Conservation (phyloP, 225 moss, liverwort and hornwort species). For the Lunularia cruciata region DNA sequence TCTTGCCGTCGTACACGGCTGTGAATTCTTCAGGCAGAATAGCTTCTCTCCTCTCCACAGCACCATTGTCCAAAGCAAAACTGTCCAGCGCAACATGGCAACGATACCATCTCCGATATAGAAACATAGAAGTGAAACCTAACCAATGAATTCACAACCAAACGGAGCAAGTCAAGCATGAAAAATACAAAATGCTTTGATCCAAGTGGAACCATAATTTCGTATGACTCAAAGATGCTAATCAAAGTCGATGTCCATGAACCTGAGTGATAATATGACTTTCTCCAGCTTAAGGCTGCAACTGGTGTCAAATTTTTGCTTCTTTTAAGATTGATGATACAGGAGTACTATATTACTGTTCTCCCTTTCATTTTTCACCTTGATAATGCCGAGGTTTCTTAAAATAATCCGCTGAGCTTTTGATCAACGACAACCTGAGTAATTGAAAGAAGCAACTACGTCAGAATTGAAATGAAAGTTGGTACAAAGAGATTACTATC, state of each 20-base stretch:
- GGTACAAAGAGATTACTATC: no score
- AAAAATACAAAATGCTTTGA: background rate
- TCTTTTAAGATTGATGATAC: background rate
- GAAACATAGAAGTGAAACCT: slow-evolving; percentile 83
- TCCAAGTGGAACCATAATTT: no score
- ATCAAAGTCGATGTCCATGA: no score
- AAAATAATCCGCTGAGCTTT: slow-evolving; percentile 27
- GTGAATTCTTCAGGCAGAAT: slow-evolving; percentile 64
- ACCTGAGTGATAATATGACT: no score
- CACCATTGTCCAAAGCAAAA: slow-evolving; percentile 70
- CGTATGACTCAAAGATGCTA: no score
- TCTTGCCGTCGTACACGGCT: slow-evolving; percentile 76
- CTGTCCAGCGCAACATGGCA: slow-evolving; percentile 69
- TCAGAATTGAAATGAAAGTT: no score
- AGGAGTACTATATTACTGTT: no score
- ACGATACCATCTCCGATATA: slow-evolving; percentile 96
- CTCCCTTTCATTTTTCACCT: slow-evolving; percentile 33
- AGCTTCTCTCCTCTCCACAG: slow-evolving; percentile 61
- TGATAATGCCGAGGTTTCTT: slow-evolving; percentile 67
- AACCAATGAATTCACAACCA: background rate
- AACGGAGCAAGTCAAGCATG: background rate
- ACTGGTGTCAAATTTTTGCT: background rate
- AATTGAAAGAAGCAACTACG: slow-evolving; percentile 15
- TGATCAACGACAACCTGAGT: slow-evolving; percentile 32
- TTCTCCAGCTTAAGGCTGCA: no score